Evolutionary conservation across 768 basidiomycete species (phyloP).

Genomic region (Suillus hirtellus): DNA sequence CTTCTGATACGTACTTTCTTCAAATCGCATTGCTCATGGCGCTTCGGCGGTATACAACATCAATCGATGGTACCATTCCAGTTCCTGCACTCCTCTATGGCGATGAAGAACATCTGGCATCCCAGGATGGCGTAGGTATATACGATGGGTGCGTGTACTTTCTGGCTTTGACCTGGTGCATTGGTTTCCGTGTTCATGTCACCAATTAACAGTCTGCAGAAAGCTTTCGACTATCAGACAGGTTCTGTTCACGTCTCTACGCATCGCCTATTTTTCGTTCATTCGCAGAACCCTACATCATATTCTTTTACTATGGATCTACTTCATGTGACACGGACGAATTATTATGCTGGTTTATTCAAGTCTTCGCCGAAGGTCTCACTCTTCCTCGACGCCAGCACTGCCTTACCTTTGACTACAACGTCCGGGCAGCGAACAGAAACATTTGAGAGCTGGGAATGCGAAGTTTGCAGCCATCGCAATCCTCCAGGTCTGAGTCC

Average conservation of each 20-base stretch:
- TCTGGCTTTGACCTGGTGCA: conserved; percentile 9
- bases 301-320: conserved; percentile 73
- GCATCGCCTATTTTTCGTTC: conserved; percentile 84
- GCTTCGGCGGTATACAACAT: conserved; percentile 53
- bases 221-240: conserved; percentile 75
- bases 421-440: conserved; percentile 30
- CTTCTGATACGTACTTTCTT: neutral
- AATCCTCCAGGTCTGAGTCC: conserved; percentile 80
- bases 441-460: conserved; percentile 71
- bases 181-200: conserved; percentile 18
- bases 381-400: conserved; percentile 52
- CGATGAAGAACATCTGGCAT: conserved; percentile 74
- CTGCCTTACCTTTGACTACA: conserved; percentile 26
- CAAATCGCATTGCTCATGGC: conserved; percentile 39
- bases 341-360: conserved; percentile 89
- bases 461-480: conserved; percentile 83
- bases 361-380: conserved; percentile 89
- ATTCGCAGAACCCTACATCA: conserved; percentile 45
- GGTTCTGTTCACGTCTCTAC: conserved; percentile 75
- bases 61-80: conserved; percentile 77
- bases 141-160: conserved; percentile 77
- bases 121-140: conserved; percentile 82
- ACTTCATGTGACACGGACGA: conserved; percentile 66
- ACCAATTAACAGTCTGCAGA: conserved; percentile 63
- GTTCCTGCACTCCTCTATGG: conserved; percentile 73